A percentile compares a stretch with the other conserved stretches of the same genome.
Evolutionary conservation across 2,329 filamentous ascomycete genomes (phyloP).

Genomic region (Cytospora leucostoma): DNA sequence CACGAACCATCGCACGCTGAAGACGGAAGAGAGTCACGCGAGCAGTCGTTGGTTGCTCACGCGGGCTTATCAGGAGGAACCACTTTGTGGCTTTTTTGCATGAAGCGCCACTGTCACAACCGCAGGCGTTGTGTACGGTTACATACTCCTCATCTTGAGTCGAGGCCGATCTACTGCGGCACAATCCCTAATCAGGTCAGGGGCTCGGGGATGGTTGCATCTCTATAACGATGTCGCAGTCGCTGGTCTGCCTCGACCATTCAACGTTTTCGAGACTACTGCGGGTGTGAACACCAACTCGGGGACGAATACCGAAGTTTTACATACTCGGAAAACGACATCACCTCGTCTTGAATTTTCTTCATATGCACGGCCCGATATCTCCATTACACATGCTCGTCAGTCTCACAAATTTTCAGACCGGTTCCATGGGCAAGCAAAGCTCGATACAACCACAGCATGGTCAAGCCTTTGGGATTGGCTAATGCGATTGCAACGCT

Average conservation of each 20-base stretch:
- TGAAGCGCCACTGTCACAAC: not conserved
- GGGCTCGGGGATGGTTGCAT: not conserved
- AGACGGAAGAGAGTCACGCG: constrained; percentile 21
- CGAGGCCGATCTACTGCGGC: not conserved
- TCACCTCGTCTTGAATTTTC: not conserved
- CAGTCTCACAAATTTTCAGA: not conserved
- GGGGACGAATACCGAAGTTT: not conserved
- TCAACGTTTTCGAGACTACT: not conserved
- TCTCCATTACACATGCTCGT: not conserved
- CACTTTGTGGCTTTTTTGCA: constrained; percentile 1
- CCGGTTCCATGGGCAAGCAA: not conserved
- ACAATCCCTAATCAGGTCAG: not conserved
- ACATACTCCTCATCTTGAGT: not conserved
- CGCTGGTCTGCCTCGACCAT: not conserved
- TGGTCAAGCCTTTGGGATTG: not conserved
- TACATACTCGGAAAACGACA: not conserved
- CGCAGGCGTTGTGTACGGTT: not conserved
- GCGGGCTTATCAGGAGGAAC: too few species aligned
- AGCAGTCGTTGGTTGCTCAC: constrained; percentile 2
- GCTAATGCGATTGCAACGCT: not conserved
- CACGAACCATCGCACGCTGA: not conserved
- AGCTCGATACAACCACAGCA: not conserved
- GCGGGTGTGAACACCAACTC: constrained; percentile 4
- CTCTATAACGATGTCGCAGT: not conserved
- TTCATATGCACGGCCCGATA: not conserved